phyloP scores from a whole-genome alignment of 768 basidiomycete species.

The Calocybe gangraenosa region DNA sequence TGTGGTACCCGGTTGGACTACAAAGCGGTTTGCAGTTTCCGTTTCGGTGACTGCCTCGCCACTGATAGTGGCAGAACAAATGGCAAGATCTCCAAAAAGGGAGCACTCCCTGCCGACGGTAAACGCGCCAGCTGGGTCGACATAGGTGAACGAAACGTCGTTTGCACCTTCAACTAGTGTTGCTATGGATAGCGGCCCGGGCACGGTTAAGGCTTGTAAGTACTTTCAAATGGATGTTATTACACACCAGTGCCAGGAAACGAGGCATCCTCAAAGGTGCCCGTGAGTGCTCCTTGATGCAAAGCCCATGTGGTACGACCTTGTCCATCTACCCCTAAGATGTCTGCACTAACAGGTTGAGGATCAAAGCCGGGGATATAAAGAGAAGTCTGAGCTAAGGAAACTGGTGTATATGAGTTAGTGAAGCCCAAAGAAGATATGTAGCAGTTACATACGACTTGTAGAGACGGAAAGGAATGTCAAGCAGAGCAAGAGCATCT shows the following conservation, averaged over 20 bases:
- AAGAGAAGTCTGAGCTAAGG: conserved; percentile 20
- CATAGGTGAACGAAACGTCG: conserved; percentile 19
- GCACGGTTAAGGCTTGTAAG: too few relatives aligned
- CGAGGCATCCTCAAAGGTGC: conserved; percentile 4
- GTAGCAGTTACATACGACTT: conserved; percentile 7
- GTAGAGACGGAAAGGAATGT: conserved; percentile 3
- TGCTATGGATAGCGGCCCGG: too few relatives aligned
- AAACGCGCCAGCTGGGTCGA: conserved; percentile 7
- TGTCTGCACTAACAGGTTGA: conserved; percentile 24
- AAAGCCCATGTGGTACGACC: conserved; percentile 24
- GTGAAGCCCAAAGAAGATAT: too few relatives aligned
- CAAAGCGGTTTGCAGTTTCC: conserved; percentile 9
- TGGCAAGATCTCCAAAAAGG: conserved; percentile 15
- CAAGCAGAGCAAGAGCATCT: too few relatives aligned
- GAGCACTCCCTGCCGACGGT: conserved; percentile 18
- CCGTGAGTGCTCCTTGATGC: conserved; percentile 18
- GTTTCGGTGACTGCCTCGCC: conserved; percentile 17
- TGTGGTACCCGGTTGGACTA: conserved; percentile 18
- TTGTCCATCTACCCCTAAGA: conserved; percentile 21
- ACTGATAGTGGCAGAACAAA: conserved; percentile 17
- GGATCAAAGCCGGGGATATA: conserved; percentile 23
- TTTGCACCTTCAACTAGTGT: conserved; percentile 23
- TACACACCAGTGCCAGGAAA: conserved; percentile 20
- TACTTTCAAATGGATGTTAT: too few relatives aligned
- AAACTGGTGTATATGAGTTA: too few relatives aligned